Evolutionary conservation across 2,329 filamentous ascomycete species (phyloP).

Genomic region (Orbilia javanica): DNA sequence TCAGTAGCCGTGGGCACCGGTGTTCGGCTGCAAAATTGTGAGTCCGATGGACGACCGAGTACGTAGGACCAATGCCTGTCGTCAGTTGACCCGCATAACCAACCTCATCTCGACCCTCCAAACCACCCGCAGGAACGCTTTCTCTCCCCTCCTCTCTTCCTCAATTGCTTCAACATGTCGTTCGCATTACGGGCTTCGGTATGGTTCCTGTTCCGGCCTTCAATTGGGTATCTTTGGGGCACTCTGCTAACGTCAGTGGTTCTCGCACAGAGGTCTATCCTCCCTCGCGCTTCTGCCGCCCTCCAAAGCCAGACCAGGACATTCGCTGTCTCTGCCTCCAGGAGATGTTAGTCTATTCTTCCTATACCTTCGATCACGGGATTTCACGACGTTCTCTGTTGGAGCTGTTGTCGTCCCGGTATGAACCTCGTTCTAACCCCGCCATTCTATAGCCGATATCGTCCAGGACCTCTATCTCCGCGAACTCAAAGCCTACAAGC

Average conservation of each 20-base stretch:
- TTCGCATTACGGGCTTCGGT: constrained; percentile 58
- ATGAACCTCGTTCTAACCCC: constrained; percentile 35
- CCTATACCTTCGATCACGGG: not conserved
- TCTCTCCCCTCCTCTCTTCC: constrained; percentile 46
- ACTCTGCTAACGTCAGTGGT: constrained; percentile 31
- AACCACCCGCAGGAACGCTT: constrained; percentile 11
- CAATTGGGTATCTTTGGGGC: constrained; percentile 16
- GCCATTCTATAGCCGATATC: constrained; percentile 79
- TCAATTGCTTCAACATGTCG: constrained; percentile 56
- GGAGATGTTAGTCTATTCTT: constrained; percentile 42
- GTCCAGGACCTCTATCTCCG: constrained; percentile 98
- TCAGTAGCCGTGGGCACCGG: constrained; percentile 20
- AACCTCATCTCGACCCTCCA: constrained; percentile 55
- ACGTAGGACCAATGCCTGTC: constrained; percentile 32
- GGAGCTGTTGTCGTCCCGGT: constrained; percentile 1
- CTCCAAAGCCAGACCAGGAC: constrained; percentile 51
- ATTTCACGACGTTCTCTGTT: not conserved
- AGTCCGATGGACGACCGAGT: constrained; percentile 54
- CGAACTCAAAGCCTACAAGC: constrained; percentile 96
- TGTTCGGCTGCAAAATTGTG: constrained; percentile 41
- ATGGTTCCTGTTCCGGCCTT: constrained; percentile 5
- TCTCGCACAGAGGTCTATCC: constrained; percentile 47
- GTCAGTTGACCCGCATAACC: constrained; percentile 40
- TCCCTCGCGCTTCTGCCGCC: constrained; percentile 56
- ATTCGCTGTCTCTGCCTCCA: constrained; percentile 50